Evolutionary conservation across 495 filamentous ascomycete genomes (phyloP), one percentile per base, ranked within the genome.

Genomic region (Lasiosphaeriaceae sp.): DNA sequence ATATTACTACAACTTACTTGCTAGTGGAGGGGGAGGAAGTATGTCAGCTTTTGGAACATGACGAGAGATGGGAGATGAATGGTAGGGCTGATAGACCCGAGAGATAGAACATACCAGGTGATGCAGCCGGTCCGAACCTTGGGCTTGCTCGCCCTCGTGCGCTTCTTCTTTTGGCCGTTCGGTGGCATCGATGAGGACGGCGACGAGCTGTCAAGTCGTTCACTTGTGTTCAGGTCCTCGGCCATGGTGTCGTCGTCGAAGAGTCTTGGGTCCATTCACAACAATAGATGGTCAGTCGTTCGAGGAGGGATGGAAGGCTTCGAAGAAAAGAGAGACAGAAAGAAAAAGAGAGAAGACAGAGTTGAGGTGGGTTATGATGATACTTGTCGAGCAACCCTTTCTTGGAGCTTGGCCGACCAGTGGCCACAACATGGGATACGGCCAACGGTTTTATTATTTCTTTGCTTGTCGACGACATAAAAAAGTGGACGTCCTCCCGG

Each of bases 91-190:
- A 26, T 11, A 21, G 29, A n/a, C 0, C n/a, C 37, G 31, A 39
- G n/a, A 19, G 35, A 16, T 16, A 2, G 11, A 22, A 35, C 52
- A 35, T 49, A 70, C 67, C 67, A 70, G 44, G 67, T 70, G 24
- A 67, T 70, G 45, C 67, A 70, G 3, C 67, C 67, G 2, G 67
- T 70, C 1, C 67, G 55, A 20, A 70, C 67, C 58, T 70, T 70
- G 21, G 67, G 67, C 50, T 67, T 70, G 56, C 67, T 70, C 9
- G 67, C 67, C 52, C 67, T 49, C 4, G 62, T 70, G 29, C 67
- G 58, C 41, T 70, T 70, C 55, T 58, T 65, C 6, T 56, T 48
- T 2, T 35, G 44, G 7, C 23, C 58, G 35, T 34, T 46, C 26
- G 50, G 29, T 2, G 37, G 39, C 29, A 58, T 34, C 3, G 54